These are phyloP conservation scores for Aspergillus funiculosus DNA, from an alignment of 495 filamentous ascomycete genomes.

Conservation along the genomic window DNA sequence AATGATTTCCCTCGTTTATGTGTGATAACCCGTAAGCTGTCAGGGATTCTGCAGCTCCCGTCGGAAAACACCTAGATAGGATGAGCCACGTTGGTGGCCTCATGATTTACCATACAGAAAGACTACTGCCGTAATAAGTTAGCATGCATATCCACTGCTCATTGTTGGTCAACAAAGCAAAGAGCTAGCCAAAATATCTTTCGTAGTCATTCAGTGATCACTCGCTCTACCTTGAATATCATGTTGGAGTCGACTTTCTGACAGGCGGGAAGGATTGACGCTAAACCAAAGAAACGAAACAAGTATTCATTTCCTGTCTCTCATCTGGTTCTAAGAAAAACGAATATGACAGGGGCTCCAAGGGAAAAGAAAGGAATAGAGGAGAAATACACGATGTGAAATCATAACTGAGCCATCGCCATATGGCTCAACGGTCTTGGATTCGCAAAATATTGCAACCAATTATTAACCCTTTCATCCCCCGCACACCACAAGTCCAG, in stretches of 20 bases:
- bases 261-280: neutral
- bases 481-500: slow-evolving; percentile 24
- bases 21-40: slow-evolving; percentile 10
- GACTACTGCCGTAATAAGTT: slow-evolving; percentile 13
- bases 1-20: neutral
- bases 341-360: neutral
- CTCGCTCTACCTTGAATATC: neutral
- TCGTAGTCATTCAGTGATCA: neutral
- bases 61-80: slow-evolving; percentile 6
- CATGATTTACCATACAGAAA: slow-evolving; percentile 22
- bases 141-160: slow-evolving; percentile 4
- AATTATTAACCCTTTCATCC: slow-evolving; percentile 26
- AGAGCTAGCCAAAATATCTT: neutral
- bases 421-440: slow-evolving; percentile 18
- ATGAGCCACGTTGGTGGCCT: slow-evolving; percentile 1
- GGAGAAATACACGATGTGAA: slow-evolving; percentile 7
- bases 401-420: slow-evolving; percentile 14
- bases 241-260: slow-evolving; percentile 2
- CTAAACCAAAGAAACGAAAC: neutral
- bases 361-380: too few relatives aligned
- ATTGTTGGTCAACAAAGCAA: neutral
- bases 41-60: slow-evolving; percentile 14
- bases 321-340: neutral
- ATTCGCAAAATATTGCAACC: slow-evolving; percentile 32
- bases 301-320: neutral